These are phyloP conservation scores for Termitomyces sp. DNA, from an alignment of 768 basidiomycete genomes.

Conservation along the genomic window DNA sequence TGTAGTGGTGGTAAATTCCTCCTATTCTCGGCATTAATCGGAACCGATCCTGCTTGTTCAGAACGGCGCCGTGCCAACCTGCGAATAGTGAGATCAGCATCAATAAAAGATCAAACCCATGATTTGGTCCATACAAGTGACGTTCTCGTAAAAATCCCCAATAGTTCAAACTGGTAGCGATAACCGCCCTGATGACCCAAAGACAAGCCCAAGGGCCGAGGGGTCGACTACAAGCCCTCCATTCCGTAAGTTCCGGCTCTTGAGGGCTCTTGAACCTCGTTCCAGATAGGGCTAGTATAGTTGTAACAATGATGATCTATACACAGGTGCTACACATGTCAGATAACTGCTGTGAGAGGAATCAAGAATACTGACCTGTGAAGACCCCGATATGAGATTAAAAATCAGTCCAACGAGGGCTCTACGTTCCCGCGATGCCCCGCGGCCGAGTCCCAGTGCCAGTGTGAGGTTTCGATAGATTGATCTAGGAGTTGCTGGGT, in stretches of 20 bases:
- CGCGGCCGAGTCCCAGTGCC: constrained; percentile 51
- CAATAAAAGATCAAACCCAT: neutral
- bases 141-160: constrained; percentile 52
- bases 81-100: neutral
- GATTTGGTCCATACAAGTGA: constrained; percentile 18
- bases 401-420: constrained; percentile 50
- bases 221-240: constrained; percentile 60
- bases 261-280: constrained; percentile 44
- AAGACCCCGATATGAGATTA: constrained; percentile 44
- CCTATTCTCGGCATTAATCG: neutral
- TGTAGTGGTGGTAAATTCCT: neutral
- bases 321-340: neutral
- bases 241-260: constrained; percentile 42
- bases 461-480: constrained; percentile 25
- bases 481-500: constrained; percentile 17
- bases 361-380: constrained; percentile 33
- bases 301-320: constrained; percentile 50
- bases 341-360: neutral
- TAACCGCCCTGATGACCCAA: constrained; percentile 53
- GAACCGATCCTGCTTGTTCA: neutral
- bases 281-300: constrained; percentile 45
- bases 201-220: constrained; percentile 65
- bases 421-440: constrained; percentile 48
- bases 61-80: constrained; percentile 13
- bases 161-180: constrained; percentile 46